Base-by-base conservation (phyloP, 371 early-diverging fungal species). In the Apophysomyces variabilis region DNA sequence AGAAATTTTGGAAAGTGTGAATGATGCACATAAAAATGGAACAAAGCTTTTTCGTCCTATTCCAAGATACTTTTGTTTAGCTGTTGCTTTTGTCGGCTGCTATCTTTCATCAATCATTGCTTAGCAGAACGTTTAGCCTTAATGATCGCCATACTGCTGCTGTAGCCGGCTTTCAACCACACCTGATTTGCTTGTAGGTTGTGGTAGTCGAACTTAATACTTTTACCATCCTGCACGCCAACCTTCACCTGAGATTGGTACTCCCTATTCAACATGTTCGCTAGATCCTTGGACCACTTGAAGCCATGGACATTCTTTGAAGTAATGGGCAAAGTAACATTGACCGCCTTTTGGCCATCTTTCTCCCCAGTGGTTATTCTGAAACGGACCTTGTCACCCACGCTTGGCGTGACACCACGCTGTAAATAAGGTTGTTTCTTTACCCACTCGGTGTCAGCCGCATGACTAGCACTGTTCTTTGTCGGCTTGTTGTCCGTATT, bases 381-480 rank as follows among this genome's bases (percentile, higher is more conserved):
- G 50, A 50, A 50, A 9, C 21, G 50, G 6, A 50, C 1, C 75
- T 90, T 81, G 56, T 82, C 91, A 38, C 90, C 91, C 71, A 94
- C 90, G 74, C 89, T 91, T 80, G 93, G 90, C 38, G 87, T 21
- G 7, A 50, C 6, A 14, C 21, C 21, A 9, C 21, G 9, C 7
- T 14, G 50, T 26, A 50, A 18, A 9, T 18, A 50, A 18, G 18
- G 50, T 26, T 50, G n/a, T 18, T 7, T 0, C 4, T 14, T 26
- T n/a, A 50, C 83, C 44, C 93, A 75, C 13, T 86, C 82, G 39
- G 85, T 82, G 71, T 90, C 93, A 75, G 92, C 87, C 76, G 89
- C 92, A 45, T 83, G 74, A 62, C 83, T 77, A 6, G 26, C 26
- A 26, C 85, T 78, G 32, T 70, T 62, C n/a, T 60, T 58, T 56